Evolutionary conservation across 441 rosid species (phyloP), one percentile per base, ranked within the genome.

Genomic region (Mallotus japonicus): DNA sequence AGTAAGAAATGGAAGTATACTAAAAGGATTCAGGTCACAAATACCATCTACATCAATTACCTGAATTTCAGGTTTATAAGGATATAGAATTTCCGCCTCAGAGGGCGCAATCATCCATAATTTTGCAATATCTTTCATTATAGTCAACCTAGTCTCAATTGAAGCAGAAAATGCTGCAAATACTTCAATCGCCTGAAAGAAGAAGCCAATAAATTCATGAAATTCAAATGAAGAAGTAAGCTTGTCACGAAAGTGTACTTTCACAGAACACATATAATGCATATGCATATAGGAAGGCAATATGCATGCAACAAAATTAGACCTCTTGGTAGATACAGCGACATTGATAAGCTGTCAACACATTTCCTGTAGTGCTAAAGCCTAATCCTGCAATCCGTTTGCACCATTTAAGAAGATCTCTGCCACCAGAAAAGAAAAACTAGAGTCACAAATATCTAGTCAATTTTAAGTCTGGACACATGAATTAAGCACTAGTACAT

Each of bases 351-450:
- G 88, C 76, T 64, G 96, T 76, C 82, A 89, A 78, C 69, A 79
- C 78, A 82, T 80, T 57, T 37, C 56, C 77, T 14, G 8, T 22
- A 4, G 67, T 58, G 75, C 73, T 60, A 72, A 76, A 80, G 73
- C 79, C 82, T 49, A 84, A 76, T 28, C 85, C 83, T 55, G 81
- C 85, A 81, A 96, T 87, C 76, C 99, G 85, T 78, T 89, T 95
- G 85, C 99, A 93, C 97, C 92, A 93, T 85, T 96, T 93, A 62
- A 96, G 90, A 71, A 96, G 90, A 87, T 96, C 99, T 88, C 99
- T 96, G 86, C 64, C 76, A 83, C 75, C 37, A 83, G 62, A 51
- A 80, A 72, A 72, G 67, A 76, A 75, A 77, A 77, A 72, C 22
- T 56, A 62, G 24, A 65, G 57, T 70, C 34, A 74, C 51, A 53